phyloP scores from a whole-genome alignment of 2,329 filamentous ascomycete genomes.

The Emericellopsis cladophorae region DNA sequence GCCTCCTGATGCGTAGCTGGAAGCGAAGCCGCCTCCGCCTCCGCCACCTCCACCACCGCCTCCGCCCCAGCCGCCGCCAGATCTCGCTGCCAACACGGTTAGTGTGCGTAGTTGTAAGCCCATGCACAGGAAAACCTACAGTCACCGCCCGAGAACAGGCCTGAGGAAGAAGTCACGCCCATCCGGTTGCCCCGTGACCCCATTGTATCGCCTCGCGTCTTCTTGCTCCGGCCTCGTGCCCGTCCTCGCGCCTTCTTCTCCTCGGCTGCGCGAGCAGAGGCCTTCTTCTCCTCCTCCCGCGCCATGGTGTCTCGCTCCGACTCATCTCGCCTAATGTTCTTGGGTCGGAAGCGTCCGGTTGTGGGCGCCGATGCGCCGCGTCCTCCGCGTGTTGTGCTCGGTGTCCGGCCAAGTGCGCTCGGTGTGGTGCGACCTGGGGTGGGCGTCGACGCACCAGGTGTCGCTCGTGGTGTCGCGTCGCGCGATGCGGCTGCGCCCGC shows the following conservation, averaged over 20 bases:
- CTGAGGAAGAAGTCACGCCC: not conserved
- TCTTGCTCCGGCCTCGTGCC: slow-evolving; percentile 25
- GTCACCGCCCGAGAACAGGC: not conserved
- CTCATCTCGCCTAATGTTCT: slow-evolving; percentile 35
- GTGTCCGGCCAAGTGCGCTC: not conserved
- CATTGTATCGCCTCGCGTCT: slow-evolving; percentile 31
- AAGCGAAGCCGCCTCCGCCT: slow-evolving; percentile 13
- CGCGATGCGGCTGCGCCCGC: slow-evolving; percentile 1
- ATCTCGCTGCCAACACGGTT: slow-evolving; percentile 12
- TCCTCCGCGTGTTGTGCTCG: slow-evolving; percentile 4
- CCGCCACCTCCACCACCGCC: slow-evolving; percentile 10
- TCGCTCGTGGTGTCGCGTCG: not conserved
- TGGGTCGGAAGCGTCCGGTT: slow-evolving; percentile 30
- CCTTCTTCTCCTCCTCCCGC: slow-evolving; percentile 28
- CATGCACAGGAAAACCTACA: not conserved
- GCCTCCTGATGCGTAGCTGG: slow-evolving; percentile 1
- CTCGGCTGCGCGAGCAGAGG: slow-evolving; percentile 24
- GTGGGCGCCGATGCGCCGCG: slow-evolving; percentile 20
- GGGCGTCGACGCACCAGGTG: slow-evolving; percentile 1
- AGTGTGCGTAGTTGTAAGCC: not conserved
- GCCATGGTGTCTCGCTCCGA: slow-evolving; percentile 33
- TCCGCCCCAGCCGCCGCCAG: slow-evolving; percentile 5
- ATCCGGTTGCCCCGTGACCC: slow-evolving; percentile 18
- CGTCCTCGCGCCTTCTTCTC: slow-evolving; percentile 24
- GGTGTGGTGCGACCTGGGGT: not conserved